Conservation (phyloP, 192 early-diverging fungal genomes). For the Obelidium mucronatum region DNA sequence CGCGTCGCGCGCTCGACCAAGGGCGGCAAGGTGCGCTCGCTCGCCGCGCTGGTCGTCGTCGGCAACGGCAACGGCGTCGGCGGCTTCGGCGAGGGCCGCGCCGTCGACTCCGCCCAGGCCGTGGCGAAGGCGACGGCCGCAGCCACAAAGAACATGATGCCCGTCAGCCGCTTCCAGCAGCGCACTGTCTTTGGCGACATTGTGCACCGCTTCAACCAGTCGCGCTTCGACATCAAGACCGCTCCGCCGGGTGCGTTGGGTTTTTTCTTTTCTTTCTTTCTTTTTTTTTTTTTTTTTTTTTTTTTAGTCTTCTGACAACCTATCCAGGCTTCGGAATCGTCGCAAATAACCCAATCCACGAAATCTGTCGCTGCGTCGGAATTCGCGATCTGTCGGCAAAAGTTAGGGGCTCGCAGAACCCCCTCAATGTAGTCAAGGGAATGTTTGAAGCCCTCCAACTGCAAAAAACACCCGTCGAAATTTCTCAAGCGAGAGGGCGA, state of each 20-base stretch:
- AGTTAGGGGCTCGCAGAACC: constrained; percentile 90
- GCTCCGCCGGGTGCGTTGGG: constrained; percentile 93
- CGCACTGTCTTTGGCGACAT: constrained; percentile 91
- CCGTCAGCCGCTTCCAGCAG: constrained; percentile 89
- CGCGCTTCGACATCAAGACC: constrained; percentile 77
- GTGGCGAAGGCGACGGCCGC: constrained; percentile 85
- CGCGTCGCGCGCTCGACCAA: constrained; percentile 53
- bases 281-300: constrained; percentile 24
- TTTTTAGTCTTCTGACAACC: not conserved
- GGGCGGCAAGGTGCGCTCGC: constrained; percentile 66
- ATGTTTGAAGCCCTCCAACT: constrained; percentile 86
- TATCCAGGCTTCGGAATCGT: constrained; percentile 88
- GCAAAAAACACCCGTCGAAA: constrained; percentile 84
- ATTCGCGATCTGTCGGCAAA: constrained; percentile 92
- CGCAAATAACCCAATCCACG: constrained; percentile 93
- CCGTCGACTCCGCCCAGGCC: constrained; percentile 77
- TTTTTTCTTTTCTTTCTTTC: constrained; percentile 28
- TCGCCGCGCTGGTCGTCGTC: constrained; percentile 94
- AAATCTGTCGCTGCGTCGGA: constrained; percentile 91
- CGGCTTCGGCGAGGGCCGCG: constrained; percentile 88
- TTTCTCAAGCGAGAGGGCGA: constrained; percentile 87
- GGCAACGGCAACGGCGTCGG: constrained; percentile 92
- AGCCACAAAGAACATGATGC: constrained; percentile 88
- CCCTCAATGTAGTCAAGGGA: constrained; percentile 98
- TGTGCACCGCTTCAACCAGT: constrained; percentile 89